Conservation (phyloP, 768 basidiomycete genomes). For the Rhizopogon rudus region DNA sequence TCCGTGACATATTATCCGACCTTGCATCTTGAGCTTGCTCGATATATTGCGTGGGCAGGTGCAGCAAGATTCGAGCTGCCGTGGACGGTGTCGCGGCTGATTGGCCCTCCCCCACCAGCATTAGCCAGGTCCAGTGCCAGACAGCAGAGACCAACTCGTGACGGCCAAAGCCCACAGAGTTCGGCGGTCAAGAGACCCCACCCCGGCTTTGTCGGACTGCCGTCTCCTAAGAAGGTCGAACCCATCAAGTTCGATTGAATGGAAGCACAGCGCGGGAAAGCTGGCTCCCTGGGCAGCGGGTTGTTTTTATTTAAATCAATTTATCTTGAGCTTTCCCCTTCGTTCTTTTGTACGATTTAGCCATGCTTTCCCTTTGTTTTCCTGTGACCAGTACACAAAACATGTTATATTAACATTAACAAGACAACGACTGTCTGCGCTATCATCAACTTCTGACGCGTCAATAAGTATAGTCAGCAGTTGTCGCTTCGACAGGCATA, state of each 20-base stretch:
- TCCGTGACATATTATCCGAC: conserved; percentile 92
- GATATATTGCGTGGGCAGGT: conserved; percentile 70
- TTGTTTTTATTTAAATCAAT: neutral
- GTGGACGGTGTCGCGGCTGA: conserved; percentile 71
- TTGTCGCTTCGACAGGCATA: too few relatives aligned
- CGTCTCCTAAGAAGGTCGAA: conserved; percentile 39
- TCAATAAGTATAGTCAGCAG: too few relatives aligned
- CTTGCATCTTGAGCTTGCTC: conserved; percentile 88
- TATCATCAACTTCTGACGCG: too few relatives aligned
- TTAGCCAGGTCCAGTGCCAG: conserved; percentile 39
- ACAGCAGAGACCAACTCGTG: conserved; percentile 8
- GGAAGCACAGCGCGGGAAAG: neutral
- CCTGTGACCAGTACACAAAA: neutral
- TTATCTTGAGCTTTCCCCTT: neutral
- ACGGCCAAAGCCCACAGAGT: conserved; percentile 13
- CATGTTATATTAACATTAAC: neutral
- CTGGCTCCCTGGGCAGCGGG: neutral
- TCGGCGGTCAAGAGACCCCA: conserved; percentile 21
- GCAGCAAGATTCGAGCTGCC: conserved; percentile 74
- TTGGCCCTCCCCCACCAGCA: conserved; percentile 70
- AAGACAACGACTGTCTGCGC: neutral
- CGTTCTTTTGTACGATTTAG: conserved; percentile 3
- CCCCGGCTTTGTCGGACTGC: conserved; percentile 23
- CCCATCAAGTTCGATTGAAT: conserved; percentile 36
- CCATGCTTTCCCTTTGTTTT: conserved; percentile 5